phyloP scores from a whole-genome alignment of 495 filamentous ascomycete species.

The Pyronema omphalodes region DNA sequence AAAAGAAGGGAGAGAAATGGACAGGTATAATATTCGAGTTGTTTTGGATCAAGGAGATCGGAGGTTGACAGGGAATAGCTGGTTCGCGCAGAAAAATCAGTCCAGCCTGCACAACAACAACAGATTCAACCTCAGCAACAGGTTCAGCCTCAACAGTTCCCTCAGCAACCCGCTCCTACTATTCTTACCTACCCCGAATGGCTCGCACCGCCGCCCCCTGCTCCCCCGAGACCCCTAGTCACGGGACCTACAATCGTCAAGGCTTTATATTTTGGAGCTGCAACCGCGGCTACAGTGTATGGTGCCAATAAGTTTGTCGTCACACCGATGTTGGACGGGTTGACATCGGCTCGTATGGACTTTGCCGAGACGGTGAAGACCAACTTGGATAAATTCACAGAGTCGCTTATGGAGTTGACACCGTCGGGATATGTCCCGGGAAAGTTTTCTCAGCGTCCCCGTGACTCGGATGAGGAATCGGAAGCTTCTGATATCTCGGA shows the following conservation, averaged over 20 bases:
- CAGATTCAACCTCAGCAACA: conserved; percentile 8
- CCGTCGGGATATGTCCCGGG: conserved; percentile 39
- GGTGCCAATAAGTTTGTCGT: conserved; percentile 64
- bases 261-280: conserved; percentile 58
- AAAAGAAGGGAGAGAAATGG: background rate
- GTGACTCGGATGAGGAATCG: conserved; percentile 32
- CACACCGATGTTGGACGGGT: conserved; percentile 58
- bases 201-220: conserved; percentile 44
- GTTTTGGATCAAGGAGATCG: too few relatives aligned
- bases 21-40: background rate
- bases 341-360: conserved; percentile 62
- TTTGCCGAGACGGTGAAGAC: conserved; percentile 47
- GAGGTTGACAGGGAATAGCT: too few relatives aligned
- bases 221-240: conserved; percentile 45
- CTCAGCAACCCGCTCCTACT: conserved; percentile 37
- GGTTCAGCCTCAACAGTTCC: conserved; percentile 4
- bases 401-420: conserved; percentile 50
- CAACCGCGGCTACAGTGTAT: conserved; percentile 54
- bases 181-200: conserved; percentile 97
- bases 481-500: conserved; percentile 34
- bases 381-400: conserved; percentile 51
- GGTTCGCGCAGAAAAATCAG: background rate
- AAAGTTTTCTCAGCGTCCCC: conserved; percentile 17
- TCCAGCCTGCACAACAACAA: background rate
- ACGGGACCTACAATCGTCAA: conserved; percentile 55